Percentiles rank a stretch among this genome's conserved stretches.
phyloP scores from a whole-genome alignment of 768 basidiomycete species.

The Mycena olivaceomarginata region DNA sequence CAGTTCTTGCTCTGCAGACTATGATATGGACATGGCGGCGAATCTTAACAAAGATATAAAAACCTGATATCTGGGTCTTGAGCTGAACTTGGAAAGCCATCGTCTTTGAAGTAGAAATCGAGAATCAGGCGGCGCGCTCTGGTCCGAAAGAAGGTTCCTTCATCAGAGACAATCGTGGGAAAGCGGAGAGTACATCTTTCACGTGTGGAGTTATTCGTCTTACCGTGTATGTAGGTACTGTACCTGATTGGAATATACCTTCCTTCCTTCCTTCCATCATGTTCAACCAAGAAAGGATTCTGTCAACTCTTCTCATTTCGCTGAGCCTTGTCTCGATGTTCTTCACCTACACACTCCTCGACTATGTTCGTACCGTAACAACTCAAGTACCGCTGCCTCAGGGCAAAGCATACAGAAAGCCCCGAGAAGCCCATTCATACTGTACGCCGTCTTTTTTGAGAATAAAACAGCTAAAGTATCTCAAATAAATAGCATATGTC shows the following conservation, averaged over 20 bases:
- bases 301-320: conserved; percentile 23
- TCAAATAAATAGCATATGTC: conserved; percentile 26
- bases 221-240: too few species aligned
- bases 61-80: conserved; percentile 24
- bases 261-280: background rate
- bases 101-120: background rate
- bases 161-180: background rate
- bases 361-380: conserved; percentile 30
- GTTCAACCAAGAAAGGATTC: conserved; percentile 29
- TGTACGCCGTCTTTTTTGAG: conserved; percentile 20
- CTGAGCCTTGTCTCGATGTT: conserved; percentile 33
- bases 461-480: background rate
- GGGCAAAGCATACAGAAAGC: conserved; percentile 25
- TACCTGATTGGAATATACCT: too few species aligned
- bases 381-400: background rate
- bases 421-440: conserved; percentile 22
- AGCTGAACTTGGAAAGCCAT: conserved; percentile 34
- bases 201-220: background rate
- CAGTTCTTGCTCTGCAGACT: conserved; percentile 20
- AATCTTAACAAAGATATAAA: background rate
- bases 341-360: conserved; percentile 35
- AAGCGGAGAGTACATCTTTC: too few species aligned
- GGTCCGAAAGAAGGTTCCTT: background rate
- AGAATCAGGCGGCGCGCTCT: background rate
- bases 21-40: background rate